Evolutionary conservation across 495 filamentous ascomycete genomes (phyloP).

Genomic region (Parathielavia appendiculata): DNA sequence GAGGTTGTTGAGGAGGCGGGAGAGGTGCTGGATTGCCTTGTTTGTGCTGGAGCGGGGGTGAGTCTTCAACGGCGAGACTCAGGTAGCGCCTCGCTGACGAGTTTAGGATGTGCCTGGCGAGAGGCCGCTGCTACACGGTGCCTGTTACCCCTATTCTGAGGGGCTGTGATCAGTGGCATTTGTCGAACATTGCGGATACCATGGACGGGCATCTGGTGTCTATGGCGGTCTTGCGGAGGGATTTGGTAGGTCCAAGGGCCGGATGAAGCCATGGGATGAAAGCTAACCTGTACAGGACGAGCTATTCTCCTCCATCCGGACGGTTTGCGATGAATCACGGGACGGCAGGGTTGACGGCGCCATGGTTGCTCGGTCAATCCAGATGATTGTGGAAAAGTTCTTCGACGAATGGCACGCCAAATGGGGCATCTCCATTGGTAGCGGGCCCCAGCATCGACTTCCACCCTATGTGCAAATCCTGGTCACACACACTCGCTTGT

Average conservation of each 20-base stretch:
- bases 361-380: constrained; percentile 53
- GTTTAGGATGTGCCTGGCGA: constrained; percentile 60
- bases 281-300: constrained; percentile 45
- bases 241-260: constrained; percentile 49
- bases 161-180: constrained; percentile 63
- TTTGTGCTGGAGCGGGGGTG: constrained; percentile 62
- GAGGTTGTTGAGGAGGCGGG: constrained; percentile 56
- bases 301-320: constrained; percentile 55
- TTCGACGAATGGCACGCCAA: constrained; percentile 57
- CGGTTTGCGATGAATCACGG: constrained; percentile 55
- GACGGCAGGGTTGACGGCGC: constrained; percentile 44
- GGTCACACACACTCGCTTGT: constrained; percentile 64
- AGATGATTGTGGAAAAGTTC: constrained; percentile 56
- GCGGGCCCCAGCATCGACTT: constrained; percentile 51
- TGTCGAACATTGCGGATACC: constrained; percentile 55
- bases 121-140: constrained; percentile 62
- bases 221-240: constrained; percentile 61
- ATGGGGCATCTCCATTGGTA: constrained; percentile 57
- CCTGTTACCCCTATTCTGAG: constrained; percentile 59
- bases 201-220: constrained; percentile 66
- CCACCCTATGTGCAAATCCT: constrained; percentile 72
- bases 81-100: not conserved
- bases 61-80: not conserved
- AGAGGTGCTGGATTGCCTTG: constrained; percentile 64
- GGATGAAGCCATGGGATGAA: not conserved